Percentiles rank a stretch among this genome's conserved stretches.
phyloP scores from a whole-genome alignment of 1,139 yeast species.

The Saccharomycopsis hybrid region DNA sequence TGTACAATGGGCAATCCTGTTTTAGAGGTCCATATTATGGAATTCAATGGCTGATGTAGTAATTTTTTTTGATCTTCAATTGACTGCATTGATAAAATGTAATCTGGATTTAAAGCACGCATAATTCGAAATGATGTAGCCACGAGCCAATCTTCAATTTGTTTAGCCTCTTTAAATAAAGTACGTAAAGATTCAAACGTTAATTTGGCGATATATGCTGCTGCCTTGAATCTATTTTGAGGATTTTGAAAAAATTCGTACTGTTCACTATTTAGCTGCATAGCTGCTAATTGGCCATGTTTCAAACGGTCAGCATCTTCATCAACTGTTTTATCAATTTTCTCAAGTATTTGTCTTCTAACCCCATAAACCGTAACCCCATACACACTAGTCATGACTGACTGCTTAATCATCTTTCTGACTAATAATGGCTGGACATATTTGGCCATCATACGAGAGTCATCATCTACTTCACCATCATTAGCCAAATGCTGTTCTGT shows the following conservation, averaged over 20 bases:
- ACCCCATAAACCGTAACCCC: conserved; percentile 6
- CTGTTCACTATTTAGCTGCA: conserved; percentile 1
- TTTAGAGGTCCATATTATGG: conserved; percentile 6
- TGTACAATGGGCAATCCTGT: conserved; percentile 11
- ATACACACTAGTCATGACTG: conserved; percentile 10
- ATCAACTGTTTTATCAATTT: conserved; percentile 2
- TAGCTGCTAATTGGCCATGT: background rate
- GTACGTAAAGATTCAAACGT: background rate
- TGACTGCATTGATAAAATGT: background rate
- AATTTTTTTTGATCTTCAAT: background rate
- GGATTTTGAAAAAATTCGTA: background rate
- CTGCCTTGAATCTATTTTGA: background rate
- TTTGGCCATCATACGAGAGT: background rate
- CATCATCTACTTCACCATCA: background rate
- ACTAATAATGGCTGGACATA: conserved; percentile 1
- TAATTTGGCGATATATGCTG: background rate
- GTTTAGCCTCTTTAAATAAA: conserved; percentile 4
- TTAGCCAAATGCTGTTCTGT: background rate
- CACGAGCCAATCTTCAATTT: conserved; percentile 7
- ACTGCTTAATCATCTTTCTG: conserved; percentile 6
- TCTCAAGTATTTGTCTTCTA: background rate
- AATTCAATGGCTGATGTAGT: background rate
- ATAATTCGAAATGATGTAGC: background rate
- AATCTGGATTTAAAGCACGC: background rate
- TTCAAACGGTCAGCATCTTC: background rate